A percentile compares a stretch with the other conserved stretches of the same genome.
Evolutionary conservation across 805 yeast genomes (phyloP).

Genomic region (Hemisphaericaspora nanyangensis): DNA sequence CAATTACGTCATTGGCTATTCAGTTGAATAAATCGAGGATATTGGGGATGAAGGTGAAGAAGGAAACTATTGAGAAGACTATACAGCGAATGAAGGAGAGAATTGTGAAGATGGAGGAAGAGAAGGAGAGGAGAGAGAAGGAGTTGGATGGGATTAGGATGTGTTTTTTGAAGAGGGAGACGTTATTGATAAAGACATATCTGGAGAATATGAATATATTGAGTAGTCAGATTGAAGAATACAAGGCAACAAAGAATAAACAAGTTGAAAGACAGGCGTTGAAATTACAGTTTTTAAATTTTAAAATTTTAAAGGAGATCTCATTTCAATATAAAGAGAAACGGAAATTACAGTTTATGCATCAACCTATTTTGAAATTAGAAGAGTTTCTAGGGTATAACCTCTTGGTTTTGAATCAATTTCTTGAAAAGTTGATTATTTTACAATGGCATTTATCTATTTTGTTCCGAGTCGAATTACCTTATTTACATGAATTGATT

Average conservation of each 20-base stretch:
- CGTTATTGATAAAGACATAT: background rate
- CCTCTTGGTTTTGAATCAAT: slow-evolving; percentile 25
- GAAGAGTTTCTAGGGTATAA: slow-evolving; percentile 25
- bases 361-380: slow-evolving; percentile 26
- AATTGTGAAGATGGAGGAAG: slow-evolving; percentile 2
- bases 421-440: slow-evolving; percentile 23
- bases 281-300: slow-evolving; percentile 20
- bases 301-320: slow-evolving; percentile 23
- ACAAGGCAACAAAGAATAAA: slow-evolving; percentile 9
- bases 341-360: slow-evolving; percentile 13
- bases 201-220: background rate
- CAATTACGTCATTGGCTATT: slow-evolving; percentile 23
- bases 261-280: slow-evolving; percentile 23
- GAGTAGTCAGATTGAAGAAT: slow-evolving; percentile 4
- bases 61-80: slow-evolving; percentile 11
- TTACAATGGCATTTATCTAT: slow-evolving; percentile 18
- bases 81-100: slow-evolving; percentile 2
- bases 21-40: slow-evolving; percentile 29
- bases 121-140: background rate
- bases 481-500: slow-evolving; percentile 22
- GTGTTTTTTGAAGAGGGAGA: background rate
- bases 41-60: slow-evolving; percentile 11
- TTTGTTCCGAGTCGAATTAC: slow-evolving; percentile 19
- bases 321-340: slow-evolving; percentile 13
- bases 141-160: background rate